Base-by-base conservation (phyloP, 805 yeast species). In the Clavispora carvajalis region DNA sequence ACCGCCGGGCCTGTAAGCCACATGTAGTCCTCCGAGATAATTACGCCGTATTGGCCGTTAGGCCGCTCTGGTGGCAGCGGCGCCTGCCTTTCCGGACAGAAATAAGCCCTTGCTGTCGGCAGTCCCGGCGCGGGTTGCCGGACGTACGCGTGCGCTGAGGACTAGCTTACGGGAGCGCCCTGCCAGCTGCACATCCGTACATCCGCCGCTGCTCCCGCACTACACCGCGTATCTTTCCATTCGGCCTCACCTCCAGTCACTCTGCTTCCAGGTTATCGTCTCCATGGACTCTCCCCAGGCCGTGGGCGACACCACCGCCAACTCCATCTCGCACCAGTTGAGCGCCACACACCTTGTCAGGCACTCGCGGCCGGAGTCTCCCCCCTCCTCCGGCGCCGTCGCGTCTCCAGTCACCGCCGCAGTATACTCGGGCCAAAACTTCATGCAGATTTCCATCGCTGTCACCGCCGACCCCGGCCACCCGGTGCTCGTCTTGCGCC, bases 211-310 rank as follows among this genome's bases (percentile, higher is more conserved):
- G n/a, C n/a, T n/a, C n/a, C n/a, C n/a, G n/a, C n/a, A n/a, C n/a
- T n/a, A n/a, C 23, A 22, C 23, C 23, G 46, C 33, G 44, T 50
- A 38, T 51, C 36, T 24, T 34, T 36, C 39, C 30, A 24, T 29
- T 34, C 36, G n/a, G n/a, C n/a, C n/a, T n/a, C n/a, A n/a, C n/a
- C n/a, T 12, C 19, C 31, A 2, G 18, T n/a, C 31, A 28, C 18
- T 7, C 24, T 13, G 15, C 30, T 22, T 19, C 40, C 22, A 16
- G 26, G 17, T 19, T 22, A 22, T 28, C 10, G 31, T 28, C 31
- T 16, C 31, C 41, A 69, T 69, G 73, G 74, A 69, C 34, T 67
- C 73, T 8, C 74, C 74, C 13, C 52, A 66, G 37, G 51, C 62
- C 39, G 53, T 63, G 13, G 73, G 74, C 35, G 73, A 69, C 49